Conservation (phyloP, 352 stramenopile genomes). For the Thraustochytrium striatum region DNA sequence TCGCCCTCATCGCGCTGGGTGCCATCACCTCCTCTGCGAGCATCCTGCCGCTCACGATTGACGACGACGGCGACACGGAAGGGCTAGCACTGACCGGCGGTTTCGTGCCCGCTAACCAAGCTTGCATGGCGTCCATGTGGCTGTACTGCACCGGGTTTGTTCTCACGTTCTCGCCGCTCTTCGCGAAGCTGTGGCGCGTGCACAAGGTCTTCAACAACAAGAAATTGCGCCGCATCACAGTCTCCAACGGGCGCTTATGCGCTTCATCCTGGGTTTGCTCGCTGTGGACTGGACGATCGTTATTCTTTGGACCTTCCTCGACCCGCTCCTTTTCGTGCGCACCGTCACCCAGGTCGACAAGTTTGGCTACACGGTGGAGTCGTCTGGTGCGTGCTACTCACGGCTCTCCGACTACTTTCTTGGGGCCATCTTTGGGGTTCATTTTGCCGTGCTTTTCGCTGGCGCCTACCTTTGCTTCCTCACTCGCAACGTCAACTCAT, state of each 20-base stretch:
- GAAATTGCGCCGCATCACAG: background rate
- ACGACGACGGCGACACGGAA: background rate
- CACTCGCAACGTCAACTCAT: background rate
- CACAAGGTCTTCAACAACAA: background rate
- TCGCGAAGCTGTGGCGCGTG: background rate
- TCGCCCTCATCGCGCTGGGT: background rate
- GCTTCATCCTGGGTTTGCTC: background rate
- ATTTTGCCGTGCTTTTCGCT: background rate
- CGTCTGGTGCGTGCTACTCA: background rate
- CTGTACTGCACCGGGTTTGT: slow-evolving; percentile 11
- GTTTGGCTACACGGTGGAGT: no score
- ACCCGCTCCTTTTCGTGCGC: background rate
- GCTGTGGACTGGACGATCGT: background rate
- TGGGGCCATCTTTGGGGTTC: background rate
- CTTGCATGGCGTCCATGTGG: slow-evolving; percentile 2
- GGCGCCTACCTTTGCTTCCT: background rate
- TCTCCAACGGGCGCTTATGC: background rate
- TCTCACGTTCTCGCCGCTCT: background rate
- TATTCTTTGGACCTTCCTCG: background rate
- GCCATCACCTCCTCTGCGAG: background rate
- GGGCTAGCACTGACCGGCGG: background rate
- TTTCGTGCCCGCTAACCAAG: background rate
- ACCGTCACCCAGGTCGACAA: background rate
- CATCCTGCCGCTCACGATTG: background rate
- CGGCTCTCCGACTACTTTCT: background rate